Evolutionary conservation across 306 rosid genomes (phyloP).

Genomic region (Astragalus glycyphyllos): DNA sequence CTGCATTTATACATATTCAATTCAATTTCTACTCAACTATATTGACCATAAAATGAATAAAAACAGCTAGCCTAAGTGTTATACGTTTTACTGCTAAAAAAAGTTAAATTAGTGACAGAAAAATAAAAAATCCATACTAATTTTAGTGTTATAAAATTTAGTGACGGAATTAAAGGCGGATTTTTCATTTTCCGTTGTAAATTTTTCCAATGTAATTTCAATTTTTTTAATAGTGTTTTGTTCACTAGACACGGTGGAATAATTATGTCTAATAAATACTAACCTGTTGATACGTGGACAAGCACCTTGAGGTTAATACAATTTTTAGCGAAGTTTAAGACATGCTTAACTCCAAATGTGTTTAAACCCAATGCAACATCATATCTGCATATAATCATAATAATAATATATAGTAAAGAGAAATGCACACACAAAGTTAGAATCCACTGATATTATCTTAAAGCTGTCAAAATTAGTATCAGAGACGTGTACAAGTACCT

Average conservation of each 20-base stretch:
- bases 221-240: no score
- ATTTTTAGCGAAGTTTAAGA: conserved; percentile 65
- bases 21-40: background rate
- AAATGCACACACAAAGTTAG: background rate
- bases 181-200: no score
- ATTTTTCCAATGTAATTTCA: no score
- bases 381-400: conserved; percentile 56
- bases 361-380: conserved; percentile 70
- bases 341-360: conserved; percentile 69
- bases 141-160: no score
- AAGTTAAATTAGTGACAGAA: no score
- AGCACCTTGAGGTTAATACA: conserved; percentile 57
- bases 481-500: conserved; percentile 49
- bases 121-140: no score
- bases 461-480: no score
- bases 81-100: background rate
- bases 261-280: background rate
- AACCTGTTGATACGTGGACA: conserved; percentile 85
- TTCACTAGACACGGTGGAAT: no score
- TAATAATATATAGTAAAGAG: no score
- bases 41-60: no score
- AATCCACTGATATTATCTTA: background rate
- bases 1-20: conserved; percentile 29
- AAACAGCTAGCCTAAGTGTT: no score
- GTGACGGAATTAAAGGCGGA: no score